A percentile compares a stretch with the other conserved stretches of the same genome.
Evolutionary conservation across 192 early-diverging fungal genomes (phyloP).

Genomic region (Haplosporangium gracile): DNA sequence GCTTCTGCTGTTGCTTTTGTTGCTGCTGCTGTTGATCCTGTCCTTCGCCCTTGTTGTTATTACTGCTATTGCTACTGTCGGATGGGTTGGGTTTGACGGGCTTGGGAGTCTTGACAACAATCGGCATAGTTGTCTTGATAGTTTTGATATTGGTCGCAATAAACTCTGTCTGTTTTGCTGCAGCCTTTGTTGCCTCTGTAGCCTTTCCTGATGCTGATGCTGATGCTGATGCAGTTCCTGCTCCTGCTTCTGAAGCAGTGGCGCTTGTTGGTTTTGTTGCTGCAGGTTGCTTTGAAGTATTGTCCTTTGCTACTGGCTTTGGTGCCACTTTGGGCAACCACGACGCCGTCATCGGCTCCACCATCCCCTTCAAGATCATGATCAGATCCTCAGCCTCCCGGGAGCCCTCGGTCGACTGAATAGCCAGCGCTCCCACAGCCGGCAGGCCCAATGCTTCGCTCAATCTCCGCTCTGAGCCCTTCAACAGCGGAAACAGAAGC

Average conservation of each 20-base stretch:
- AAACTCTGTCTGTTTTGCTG: background rate
- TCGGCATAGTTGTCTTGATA: constrained; percentile 43
- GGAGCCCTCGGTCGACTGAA: constrained; percentile 14
- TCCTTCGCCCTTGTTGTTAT: background rate
- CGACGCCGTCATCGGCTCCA: constrained; percentile 36
- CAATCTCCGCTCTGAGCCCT: constrained; percentile 27
- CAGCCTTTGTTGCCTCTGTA: background rate
- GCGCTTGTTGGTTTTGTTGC: background rate
- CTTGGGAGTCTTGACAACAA: constrained; percentile 31
- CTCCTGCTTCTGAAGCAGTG: background rate
- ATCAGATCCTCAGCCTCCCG: constrained; percentile 30
- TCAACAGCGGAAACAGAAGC: constrained; percentile 29
- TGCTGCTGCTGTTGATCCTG: background rate
- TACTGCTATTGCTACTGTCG: constrained; percentile 11
- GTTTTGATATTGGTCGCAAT: constrained; percentile 44
- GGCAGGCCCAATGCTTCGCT: constrained; percentile 33
- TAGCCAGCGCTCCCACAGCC: constrained; percentile 40
- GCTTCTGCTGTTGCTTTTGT: background rate
- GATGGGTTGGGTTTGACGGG: background rate
- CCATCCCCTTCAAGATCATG: constrained; percentile 36
- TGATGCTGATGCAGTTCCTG: constrained; percentile 1
- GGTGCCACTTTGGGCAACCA: constrained; percentile 41
- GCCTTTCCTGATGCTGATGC: background rate
- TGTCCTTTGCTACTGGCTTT: background rate
- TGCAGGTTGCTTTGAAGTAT: background rate